Percentiles rank a stretch among this genome's conserved stretches.
Evolutionary conservation across 257 asterid genomes (phyloP).

Genomic region (Thymus mandschuricus): DNA sequence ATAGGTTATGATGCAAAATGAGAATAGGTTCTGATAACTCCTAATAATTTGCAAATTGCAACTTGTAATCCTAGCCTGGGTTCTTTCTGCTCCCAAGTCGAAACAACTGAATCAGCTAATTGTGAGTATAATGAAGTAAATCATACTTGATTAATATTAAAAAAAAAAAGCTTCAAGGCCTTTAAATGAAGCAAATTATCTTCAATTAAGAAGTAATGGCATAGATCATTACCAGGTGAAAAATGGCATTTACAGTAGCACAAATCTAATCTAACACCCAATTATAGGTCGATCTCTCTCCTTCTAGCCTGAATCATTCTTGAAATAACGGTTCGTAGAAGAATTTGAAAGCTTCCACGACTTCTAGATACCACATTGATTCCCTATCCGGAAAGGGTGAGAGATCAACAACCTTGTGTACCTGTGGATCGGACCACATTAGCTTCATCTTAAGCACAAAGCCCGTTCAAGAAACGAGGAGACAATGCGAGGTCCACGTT

Average conservation of each 20-base stretch:
- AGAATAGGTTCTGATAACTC: too few species aligned
- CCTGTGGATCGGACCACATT: slow-evolving; percentile 51
- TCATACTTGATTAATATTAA: too few species aligned
- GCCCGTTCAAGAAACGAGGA: slow-evolving; percentile 8
- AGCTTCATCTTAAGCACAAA: slow-evolving; percentile 10
- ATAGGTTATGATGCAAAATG: too few species aligned
- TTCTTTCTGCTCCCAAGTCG: too few species aligned
- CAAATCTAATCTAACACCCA: slow-evolving; percentile 1
- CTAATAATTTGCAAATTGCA: too few species aligned
- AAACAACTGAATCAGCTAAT: too few species aligned
- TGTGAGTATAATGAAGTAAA: too few species aligned
- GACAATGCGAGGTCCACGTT: neutral
- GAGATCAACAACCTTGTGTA: slow-evolving; percentile 90
- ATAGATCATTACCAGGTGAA: slow-evolving; percentile 2
- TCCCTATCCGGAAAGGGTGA: slow-evolving; percentile 80
- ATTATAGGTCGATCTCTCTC: slow-evolving; percentile 13
- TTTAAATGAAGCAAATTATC: neutral
- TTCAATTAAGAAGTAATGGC: neutral
- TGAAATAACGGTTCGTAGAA: slow-evolving; percentile 64
- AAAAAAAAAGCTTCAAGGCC: neutral
- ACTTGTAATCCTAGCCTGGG: too few species aligned
- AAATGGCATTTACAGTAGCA: slow-evolving; percentile 19
- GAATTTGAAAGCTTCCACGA: slow-evolving; percentile 76
- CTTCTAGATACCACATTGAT: slow-evolving; percentile 97
- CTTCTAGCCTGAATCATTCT: slow-evolving; percentile 35